Base-by-base conservation (phyloP, 495 filamentous ascomycete species). In the Corynascus novoguineensis region DNA sequence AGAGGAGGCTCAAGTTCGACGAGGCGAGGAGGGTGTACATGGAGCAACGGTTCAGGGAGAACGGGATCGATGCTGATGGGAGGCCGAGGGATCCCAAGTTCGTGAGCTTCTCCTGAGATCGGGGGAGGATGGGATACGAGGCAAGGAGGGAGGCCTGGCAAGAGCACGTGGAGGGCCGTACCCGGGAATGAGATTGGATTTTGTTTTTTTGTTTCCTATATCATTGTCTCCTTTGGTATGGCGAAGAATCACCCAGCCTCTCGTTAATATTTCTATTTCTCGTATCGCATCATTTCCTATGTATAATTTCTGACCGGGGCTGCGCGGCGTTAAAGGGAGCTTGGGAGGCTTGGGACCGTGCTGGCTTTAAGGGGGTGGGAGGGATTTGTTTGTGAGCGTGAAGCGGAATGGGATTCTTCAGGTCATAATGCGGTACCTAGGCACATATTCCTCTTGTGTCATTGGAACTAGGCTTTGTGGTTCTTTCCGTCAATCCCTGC, bases 51-150 rank as follows among this genome's bases (percentile, higher is more conserved):
- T 93, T 98, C 65, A 80, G 80, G 62, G 89, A 84, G 67, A 89
- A 95, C 64, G 86, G 87, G 53, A 97, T 98, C 65, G 91, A 84
- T 11, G 76, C 85, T 15, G 95, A 97, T 71, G 93, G 95, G 32
- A 73, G 83, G 64, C 93, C 93, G 49, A 83, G 84, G 68, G 93
- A 97, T 79, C 90, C 90, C 55, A 96, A 95, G 76, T 95, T 95
- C 67, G 89, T 96, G 11, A 92, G 87, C 53, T 96, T 96, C 71
- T 93, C 89, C 25, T 95, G 50, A 68, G 27, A n/a, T n/a, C n/a
- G n/a, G n/a, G n/a, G n/a, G n/a, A n/a, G n/a, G n/a, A n/a, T n/a
- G 27, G 14, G 15, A 9, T 24, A 21, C 7, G 22, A 19, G 2
- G 21, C 14, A 17, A 8, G 34, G 46, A 17, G 19, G 45, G 38